A percentile compares a stretch with the other conserved stretches of the same genome.
These are phyloP conservation scores for Aspergillus spinulosporus DNA, from an alignment of 2,329 filamentous ascomycete species.

Conservation along the genomic window DNA sequence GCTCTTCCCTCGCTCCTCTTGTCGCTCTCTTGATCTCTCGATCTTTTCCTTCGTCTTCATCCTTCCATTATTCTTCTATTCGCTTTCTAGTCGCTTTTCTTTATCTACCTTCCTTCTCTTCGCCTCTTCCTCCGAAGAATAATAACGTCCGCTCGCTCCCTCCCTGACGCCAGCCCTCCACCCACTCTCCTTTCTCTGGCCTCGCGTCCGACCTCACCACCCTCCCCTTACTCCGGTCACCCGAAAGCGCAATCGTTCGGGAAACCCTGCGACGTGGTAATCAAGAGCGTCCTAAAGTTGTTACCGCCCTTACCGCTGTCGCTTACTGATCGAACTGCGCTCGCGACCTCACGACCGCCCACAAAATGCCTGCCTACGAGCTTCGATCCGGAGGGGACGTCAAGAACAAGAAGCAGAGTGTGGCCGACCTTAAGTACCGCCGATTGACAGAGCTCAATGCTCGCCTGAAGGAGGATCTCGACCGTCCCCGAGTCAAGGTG, in stretches of 20 bases:
- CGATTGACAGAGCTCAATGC: conserved; percentile 96
- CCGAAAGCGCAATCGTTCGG: conserved; percentile 16
- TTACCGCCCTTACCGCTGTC: background rate
- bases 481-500: conserved; percentile 91
- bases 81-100: conserved; percentile 15
- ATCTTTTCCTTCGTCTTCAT: conserved; percentile 8
- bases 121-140: conserved; percentile 16
- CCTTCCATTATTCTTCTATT: conserved; percentile 23
- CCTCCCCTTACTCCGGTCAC: conserved; percentile 16
- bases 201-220: conserved; percentile 13
- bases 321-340: conserved; percentile 33
- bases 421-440: conserved; percentile 96
- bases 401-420: conserved; percentile 96
- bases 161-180: conserved; percentile 12
- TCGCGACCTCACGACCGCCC: background rate
- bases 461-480: conserved; percentile 90
- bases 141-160: conserved; percentile 20
- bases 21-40: conserved; percentile 13
- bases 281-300: background rate
- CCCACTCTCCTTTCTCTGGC: conserved; percentile 5
- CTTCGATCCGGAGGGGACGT: conserved; percentile 64
- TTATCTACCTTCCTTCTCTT: conserved; percentile 18
- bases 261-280: conserved; percentile 5
- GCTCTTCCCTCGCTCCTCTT: conserved; percentile 10
- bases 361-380: conserved; percentile 63